Evolutionary conservation across 2,329 filamentous ascomycete genomes (phyloP).

Genomic region (Aspergillus versicolor): DNA sequence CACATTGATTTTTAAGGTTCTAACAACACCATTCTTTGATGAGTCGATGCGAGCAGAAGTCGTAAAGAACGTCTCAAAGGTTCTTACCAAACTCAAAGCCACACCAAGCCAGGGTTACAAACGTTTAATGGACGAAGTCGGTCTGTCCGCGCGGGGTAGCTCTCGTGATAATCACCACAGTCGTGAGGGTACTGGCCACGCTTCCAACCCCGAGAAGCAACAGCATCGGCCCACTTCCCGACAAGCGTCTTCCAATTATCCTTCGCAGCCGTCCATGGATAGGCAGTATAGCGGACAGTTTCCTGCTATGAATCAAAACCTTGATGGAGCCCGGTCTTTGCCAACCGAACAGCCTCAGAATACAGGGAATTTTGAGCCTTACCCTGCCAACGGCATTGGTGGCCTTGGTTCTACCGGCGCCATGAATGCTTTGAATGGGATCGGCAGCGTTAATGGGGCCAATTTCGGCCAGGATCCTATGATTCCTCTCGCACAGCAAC

Average conservation of each 20-base stretch:
- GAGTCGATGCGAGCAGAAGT: slow-evolving; percentile 85
- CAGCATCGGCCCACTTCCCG: slow-evolving; percentile 45
- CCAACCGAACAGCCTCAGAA: slow-evolving; percentile 34
- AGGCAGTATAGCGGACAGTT: slow-evolving; percentile 45
- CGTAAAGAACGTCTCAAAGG: slow-evolving; percentile 86
- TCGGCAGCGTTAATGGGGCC: slow-evolving; percentile 29
- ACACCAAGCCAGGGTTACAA: slow-evolving; percentile 96
- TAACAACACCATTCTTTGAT: slow-evolving; percentile 96
- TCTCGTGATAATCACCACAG: slow-evolving; percentile 41
- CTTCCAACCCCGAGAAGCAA: slow-evolving; percentile 40
- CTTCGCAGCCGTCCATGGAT: slow-evolving; percentile 38
- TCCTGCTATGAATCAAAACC: slow-evolving; percentile 34
- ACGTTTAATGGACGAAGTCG: slow-evolving; percentile 97
- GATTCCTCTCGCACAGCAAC: slow-evolving; percentile 47
- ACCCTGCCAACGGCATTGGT: slow-evolving; percentile 36
- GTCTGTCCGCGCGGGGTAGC: slow-evolving; percentile 62
- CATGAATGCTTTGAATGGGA: slow-evolving; percentile 29
- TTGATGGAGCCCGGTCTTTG: slow-evolving; percentile 38
- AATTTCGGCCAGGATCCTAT: slow-evolving; percentile 41
- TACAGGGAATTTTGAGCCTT: slow-evolving; percentile 39
- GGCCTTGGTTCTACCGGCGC: slow-evolving; percentile 22
- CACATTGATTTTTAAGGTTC: slow-evolving; percentile 96
- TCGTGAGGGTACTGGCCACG: slow-evolving; percentile 32
- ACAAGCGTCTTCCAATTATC: slow-evolving; percentile 38
- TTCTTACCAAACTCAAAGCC: slow-evolving; percentile 85